Conservation (phyloP, 805 yeast species). For the Debaryomyces tyrocola region DNA sequence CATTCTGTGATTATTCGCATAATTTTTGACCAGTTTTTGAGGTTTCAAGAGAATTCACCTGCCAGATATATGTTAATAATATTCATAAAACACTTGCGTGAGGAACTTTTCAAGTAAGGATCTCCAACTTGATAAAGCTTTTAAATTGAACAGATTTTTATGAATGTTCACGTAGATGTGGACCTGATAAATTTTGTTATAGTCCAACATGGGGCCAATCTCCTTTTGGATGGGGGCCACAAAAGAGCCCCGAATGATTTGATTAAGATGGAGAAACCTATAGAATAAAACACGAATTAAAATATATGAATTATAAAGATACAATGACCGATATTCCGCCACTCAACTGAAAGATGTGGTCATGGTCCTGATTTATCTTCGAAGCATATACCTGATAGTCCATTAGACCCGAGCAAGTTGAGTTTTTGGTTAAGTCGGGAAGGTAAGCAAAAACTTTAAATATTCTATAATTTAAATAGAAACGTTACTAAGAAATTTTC, state of each 20-base stretch:
- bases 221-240: constrained; percentile 45
- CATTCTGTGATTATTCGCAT: constrained; percentile 34
- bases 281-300: constrained; percentile 12
- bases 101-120: constrained; percentile 3
- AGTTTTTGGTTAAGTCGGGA: no score
- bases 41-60: constrained; percentile 27
- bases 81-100: neutral
- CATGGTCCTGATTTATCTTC: no score
- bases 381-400: no score
- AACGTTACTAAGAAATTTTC: no score
- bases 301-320: constrained; percentile 13
- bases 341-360: no score
- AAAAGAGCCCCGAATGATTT: constrained; percentile 6
- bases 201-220: constrained; percentile 66
- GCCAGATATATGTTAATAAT: constrained; percentile 30
- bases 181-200: constrained; percentile 50
- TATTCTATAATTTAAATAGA: no score
- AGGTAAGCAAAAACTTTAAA: no score
- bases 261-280: constrained; percentile 12
- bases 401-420: no score
- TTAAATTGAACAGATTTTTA: constrained; percentile 43
- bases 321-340: neutral
- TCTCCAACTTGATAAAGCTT: constrained; percentile 12
- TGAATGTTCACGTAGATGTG: constrained; percentile 43
- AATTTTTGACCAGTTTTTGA: constrained; percentile 37